These are phyloP conservation scores for Crepidotus variabilis DNA, from an alignment of 768 basidiomycete species.

Conservation along the genomic window DNA sequence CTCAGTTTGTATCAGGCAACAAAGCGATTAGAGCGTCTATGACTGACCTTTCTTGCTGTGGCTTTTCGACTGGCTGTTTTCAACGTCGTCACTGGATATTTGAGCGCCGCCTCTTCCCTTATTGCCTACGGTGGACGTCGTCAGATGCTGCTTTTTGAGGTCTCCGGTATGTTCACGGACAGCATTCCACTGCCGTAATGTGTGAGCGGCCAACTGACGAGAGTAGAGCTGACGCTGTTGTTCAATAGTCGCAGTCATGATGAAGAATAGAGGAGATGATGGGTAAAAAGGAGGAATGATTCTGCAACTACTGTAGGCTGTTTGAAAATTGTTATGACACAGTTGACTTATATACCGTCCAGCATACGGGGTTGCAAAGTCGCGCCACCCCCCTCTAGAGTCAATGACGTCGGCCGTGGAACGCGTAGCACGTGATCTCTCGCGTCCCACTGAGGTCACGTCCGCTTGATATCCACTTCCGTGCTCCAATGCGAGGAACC, in stretches of 20 bases:
- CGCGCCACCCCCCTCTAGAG: conserved; percentile 3
- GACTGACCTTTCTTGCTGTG: conserved; percentile 6
- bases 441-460: conserved; percentile 9
- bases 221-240: conserved; percentile 37
- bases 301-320: background rate
- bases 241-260: conserved; percentile 31
- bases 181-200: conserved; percentile 37
- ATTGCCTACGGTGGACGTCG: background rate
- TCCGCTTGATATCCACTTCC: background rate
- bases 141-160: conserved; percentile 1
- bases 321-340: background rate
- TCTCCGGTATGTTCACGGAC: conserved; percentile 17
- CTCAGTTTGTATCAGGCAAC: conserved; percentile 1
- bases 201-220: conserved; percentile 36
- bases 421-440: conserved; percentile 15
- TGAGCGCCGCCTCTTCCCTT: background rate
- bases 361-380: conserved; percentile 16
- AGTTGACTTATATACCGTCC: background rate
- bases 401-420: conserved; percentile 20
- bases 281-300: conserved; percentile 1
- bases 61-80: background rate
- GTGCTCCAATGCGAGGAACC: background rate
- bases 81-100: background rate
- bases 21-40: background rate
- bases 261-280: conserved; percentile 1